Conservation (phyloP, 139 green algal species). For the Tetradesmus obliquus region DNA sequence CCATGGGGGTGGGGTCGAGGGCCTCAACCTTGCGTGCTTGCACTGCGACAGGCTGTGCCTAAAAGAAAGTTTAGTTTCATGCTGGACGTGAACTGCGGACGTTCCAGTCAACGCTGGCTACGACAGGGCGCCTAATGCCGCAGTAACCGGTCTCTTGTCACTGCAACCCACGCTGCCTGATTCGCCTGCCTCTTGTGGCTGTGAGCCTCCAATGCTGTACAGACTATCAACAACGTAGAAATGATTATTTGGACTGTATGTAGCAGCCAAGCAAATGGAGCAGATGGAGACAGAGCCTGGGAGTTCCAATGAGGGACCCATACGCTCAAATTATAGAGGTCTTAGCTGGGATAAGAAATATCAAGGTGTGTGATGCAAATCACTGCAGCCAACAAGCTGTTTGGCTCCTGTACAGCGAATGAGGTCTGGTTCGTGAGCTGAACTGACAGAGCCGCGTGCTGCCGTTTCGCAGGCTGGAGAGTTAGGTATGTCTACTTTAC, state of each 20-base stretch:
- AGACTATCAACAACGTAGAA: neutral
- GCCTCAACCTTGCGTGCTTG: too few relatives aligned
- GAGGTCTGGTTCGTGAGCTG: neutral
- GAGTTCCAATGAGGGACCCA: neutral
- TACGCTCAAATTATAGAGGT: neutral
- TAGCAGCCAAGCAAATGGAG: neutral
- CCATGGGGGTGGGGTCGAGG: too few relatives aligned
- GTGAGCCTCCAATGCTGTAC: too few relatives aligned
- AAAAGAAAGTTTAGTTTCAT: too few relatives aligned
- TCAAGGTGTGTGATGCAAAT: neutral
- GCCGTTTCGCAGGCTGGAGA: neutral
- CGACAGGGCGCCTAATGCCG: too few relatives aligned
- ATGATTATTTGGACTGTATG: neutral
- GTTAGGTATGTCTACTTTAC: neutral
- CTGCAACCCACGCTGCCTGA: too few relatives aligned
- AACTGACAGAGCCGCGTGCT: neutral
- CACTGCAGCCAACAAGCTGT: neutral
- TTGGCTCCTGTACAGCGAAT: neutral
- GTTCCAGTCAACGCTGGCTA: too few relatives aligned
- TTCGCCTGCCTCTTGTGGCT: too few relatives aligned
- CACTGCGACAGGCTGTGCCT: too few relatives aligned
- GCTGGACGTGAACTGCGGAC: too few relatives aligned
- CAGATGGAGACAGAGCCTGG: neutral
- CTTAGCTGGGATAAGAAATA: conserved; percentile 34
- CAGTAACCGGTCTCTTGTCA: too few relatives aligned